Conservation (phyloP, 2,329 filamentous ascomycete genomes). For the Monosporascus sp. region DNA sequence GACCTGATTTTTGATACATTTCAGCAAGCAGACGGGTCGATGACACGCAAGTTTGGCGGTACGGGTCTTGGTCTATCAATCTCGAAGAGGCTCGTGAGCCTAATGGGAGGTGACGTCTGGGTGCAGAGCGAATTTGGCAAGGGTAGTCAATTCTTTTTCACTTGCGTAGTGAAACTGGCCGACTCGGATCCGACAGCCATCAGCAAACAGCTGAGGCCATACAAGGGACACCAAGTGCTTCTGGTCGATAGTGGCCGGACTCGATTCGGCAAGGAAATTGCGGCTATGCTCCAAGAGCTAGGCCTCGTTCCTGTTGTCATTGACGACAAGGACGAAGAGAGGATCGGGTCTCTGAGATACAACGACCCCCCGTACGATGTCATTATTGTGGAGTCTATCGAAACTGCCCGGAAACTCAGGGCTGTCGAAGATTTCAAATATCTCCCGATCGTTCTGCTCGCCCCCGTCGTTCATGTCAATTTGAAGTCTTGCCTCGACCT, state of each 20-base stretch:
- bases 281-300: slow-evolving; percentile 70
- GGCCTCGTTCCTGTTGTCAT: slow-evolving; percentile 80
- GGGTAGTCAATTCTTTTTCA: slow-evolving; percentile 95
- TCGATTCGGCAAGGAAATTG: slow-evolving; percentile 69
- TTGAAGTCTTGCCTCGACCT: slow-evolving; percentile 91
- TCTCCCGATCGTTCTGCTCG: slow-evolving; percentile 88
- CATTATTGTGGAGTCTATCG: slow-evolving; percentile 90
- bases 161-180: slow-evolving; percentile 82
- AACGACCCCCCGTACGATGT: slow-evolving; percentile 77
- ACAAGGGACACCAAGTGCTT: slow-evolving; percentile 84
- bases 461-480: slow-evolving; percentile 82
- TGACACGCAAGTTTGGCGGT: slow-evolving; percentile 91
- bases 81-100: slow-evolving; percentile 86
- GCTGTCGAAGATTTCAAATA: slow-evolving; percentile 96
- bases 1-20: slow-evolving; percentile 98
- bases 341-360: slow-evolving; percentile 48
- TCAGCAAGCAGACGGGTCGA: slow-evolving; percentile 96
- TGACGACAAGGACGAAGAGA: slow-evolving; percentile 59
- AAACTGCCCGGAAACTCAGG: slow-evolving; percentile 78
- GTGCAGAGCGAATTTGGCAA: slow-evolving; percentile 88
- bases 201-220: slow-evolving; percentile 79
- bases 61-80: slow-evolving; percentile 92
- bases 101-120: slow-evolving; percentile 97
- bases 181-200: slow-evolving; percentile 73
- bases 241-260: slow-evolving; percentile 92